Conservation (phyloP, 73 alveolate species). For the Effrenium voratum region DNA sequence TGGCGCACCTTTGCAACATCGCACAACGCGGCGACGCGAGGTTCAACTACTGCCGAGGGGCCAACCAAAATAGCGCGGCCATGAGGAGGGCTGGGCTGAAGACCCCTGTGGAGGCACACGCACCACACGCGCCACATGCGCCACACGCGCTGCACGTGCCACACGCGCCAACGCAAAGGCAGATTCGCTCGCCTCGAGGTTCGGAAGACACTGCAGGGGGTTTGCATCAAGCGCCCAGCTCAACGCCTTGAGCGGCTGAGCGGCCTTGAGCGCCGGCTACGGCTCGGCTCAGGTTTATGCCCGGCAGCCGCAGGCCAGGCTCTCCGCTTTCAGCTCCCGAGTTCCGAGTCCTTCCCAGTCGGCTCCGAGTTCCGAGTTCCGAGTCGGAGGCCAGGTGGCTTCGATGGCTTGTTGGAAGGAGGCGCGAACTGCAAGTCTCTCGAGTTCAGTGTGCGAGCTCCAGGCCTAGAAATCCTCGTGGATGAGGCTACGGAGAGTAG, state of each 20-base stretch:
- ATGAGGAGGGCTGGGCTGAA: constrained; percentile 69
- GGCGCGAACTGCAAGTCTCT: background rate
- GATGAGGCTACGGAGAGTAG: constrained; percentile 53
- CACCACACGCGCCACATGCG: background rate
- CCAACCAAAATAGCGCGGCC: constrained; percentile 72
- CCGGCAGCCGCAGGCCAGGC: constrained; percentile 60
- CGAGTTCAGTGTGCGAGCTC: background rate
- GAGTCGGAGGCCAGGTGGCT: constrained; percentile 52
- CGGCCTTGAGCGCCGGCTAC: no score
- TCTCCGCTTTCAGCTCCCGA: background rate
- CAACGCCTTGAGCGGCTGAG: no score
- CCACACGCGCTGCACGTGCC: background rate
- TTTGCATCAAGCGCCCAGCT: no score
- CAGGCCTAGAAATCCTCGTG: constrained; percentile 67
- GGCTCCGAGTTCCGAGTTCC: background rate
- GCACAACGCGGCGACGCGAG: background rate
- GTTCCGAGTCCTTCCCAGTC: background rate
- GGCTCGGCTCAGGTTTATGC: constrained; percentile 13
- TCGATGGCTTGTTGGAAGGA: constrained; percentile 90
- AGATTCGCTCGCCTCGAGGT: background rate
- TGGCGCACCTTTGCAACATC: background rate
- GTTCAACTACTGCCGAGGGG: constrained; percentile 91
- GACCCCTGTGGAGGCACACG: constrained; percentile 27
- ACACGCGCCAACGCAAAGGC: background rate
- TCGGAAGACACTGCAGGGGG: no score